Conservation (phyloP, 192 early-diverging fungal genomes). For the Lobosporangium transversale region DNA sequence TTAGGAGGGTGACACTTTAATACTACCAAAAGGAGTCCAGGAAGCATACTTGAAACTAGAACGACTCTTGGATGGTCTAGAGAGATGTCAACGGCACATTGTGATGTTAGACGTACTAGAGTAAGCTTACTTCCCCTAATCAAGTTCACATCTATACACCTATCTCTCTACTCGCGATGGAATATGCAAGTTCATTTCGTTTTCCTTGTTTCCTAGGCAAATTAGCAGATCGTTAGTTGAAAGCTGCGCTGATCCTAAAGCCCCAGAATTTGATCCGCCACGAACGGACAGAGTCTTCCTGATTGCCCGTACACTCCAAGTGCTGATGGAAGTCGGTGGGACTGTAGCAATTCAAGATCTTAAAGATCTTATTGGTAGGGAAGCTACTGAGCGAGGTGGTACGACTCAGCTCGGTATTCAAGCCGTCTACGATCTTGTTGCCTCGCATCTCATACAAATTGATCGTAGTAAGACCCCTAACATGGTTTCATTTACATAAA, state of each 20-base stretch:
- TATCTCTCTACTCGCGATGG: neutral
- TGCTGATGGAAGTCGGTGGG: slow-evolving; percentile 17
- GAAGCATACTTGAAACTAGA: slow-evolving; percentile 24
- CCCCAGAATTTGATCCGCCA: slow-evolving; percentile 34
- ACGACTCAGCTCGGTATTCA: slow-evolving; percentile 19
- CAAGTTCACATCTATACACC: neutral
- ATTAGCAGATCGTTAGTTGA: slow-evolving; percentile 31
- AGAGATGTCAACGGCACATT: slow-evolving; percentile 25
- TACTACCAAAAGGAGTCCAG: slow-evolving; percentile 20
- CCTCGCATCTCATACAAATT: slow-evolving; percentile 35
- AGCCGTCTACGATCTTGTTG: slow-evolving; percentile 35
- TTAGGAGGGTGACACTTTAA: slow-evolving; percentile 24
- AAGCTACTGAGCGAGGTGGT: slow-evolving; percentile 16
- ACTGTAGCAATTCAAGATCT: slow-evolving; percentile 16
- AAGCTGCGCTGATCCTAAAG: slow-evolving; percentile 15
- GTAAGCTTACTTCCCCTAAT: slow-evolving; percentile 17
- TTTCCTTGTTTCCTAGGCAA: slow-evolving; percentile 20
- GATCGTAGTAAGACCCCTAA: slow-evolving; percentile 37
- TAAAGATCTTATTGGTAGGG: slow-evolving; percentile 28
- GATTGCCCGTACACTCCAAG: slow-evolving; percentile 19
- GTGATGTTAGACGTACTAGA: slow-evolving; percentile 39
- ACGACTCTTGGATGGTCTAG: slow-evolving; percentile 23
- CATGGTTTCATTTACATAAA: slow-evolving; percentile 19
- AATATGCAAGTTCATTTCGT: neutral
- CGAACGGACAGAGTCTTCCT: slow-evolving; percentile 3